A percentile compares a stretch with the other conserved stretches of the same genome.
Evolutionary conservation across 2,329 filamentous ascomycete genomes (phyloP).

Genomic region (Myriosclerotinia curreyana): DNA sequence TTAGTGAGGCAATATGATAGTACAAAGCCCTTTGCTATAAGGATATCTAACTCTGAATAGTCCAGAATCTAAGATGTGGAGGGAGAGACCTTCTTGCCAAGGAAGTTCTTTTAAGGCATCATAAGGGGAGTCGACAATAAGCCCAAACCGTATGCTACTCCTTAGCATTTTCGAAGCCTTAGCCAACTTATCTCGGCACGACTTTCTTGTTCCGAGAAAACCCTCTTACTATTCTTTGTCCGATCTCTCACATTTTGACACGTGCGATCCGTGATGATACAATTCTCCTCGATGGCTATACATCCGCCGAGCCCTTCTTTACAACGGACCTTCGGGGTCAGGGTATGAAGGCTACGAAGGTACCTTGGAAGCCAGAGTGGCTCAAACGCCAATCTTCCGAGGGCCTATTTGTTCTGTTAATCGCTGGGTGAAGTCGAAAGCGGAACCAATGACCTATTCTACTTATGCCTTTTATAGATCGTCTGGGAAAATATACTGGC

Average conservation of each 20-base stretch:
- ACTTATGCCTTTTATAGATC: too few species aligned
- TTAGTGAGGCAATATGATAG: conserved; percentile 23
- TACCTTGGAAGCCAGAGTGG: conserved; percentile 31
- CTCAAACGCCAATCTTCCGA: conserved; percentile 28
- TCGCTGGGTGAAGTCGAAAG: conserved; percentile 28
- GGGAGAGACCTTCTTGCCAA: conserved; percentile 31
- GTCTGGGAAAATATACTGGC: too few species aligned
- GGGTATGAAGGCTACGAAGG: conserved; percentile 26
- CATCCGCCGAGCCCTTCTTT: conserved; percentile 30
- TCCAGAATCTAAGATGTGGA: conserved; percentile 27
- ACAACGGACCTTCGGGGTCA: conserved; percentile 23
- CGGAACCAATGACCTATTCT: conserved; percentile 28
- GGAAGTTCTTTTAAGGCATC: conserved; percentile 28
- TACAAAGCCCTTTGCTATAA: conserved; percentile 31
- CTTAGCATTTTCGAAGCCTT: conserved; percentile 7
- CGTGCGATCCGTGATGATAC: conserved; percentile 27
- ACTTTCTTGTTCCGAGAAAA: conserved; percentile 31
- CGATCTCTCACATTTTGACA: conserved; percentile 29
- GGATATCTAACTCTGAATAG: conserved; percentile 31
- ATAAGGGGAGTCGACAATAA: conserved; percentile 35
- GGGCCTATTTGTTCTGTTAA: conserved; percentile 21
- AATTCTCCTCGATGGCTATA: conserved; percentile 28
- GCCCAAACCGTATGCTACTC: conserved; percentile 30
- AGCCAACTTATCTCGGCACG: conserved; percentile 30
- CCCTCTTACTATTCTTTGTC: conserved; percentile 30